These are phyloP conservation scores for Botrytis hyacinthi DNA, from an alignment of 2,329 filamentous ascomycete species.

Conservation along the genomic window DNA sequence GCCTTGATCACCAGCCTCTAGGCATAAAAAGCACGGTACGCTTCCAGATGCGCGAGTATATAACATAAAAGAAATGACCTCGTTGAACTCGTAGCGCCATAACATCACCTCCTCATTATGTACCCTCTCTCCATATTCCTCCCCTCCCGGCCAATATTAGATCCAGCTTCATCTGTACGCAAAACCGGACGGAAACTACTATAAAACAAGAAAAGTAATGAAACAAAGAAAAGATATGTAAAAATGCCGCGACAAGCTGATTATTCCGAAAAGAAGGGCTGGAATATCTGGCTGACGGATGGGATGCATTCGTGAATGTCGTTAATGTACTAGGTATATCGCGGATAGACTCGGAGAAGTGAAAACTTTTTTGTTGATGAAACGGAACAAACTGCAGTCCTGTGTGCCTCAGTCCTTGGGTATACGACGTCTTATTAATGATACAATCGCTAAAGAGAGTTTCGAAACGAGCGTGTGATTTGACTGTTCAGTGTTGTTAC, in stretches of 20 bases:
- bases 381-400: conserved; percentile 29
- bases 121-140: background rate
- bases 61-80: conserved; percentile 12
- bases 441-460: conserved; percentile 29
- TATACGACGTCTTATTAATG: conserved; percentile 30
- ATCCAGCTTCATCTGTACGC: background rate
- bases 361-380: conserved; percentile 10
- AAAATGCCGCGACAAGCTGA: background rate
- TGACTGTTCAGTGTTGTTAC: conserved; percentile 38
- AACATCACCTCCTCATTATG: conserved; percentile 8
- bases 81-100: conserved; percentile 18
- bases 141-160: background rate
- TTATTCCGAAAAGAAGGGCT: background rate
- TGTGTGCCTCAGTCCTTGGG: conserved; percentile 32
- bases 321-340: conserved; percentile 2
- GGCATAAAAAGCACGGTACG: background rate
- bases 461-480: conserved; percentile 21
- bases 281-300: background rate
- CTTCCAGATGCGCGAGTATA: conserved; percentile 3
- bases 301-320: background rate
- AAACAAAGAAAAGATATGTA: background rate
- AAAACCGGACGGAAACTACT: background rate
- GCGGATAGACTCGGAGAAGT: conserved; percentile 13
- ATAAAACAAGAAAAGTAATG: conserved; percentile 4
- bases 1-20: background rate